A percentile compares a stretch with the other conserved stretches of the same genome.
These are phyloP conservation scores for Quercus phellos DNA, from an alignment of 331 rosid genomes.

Conservation along the genomic window DNA sequence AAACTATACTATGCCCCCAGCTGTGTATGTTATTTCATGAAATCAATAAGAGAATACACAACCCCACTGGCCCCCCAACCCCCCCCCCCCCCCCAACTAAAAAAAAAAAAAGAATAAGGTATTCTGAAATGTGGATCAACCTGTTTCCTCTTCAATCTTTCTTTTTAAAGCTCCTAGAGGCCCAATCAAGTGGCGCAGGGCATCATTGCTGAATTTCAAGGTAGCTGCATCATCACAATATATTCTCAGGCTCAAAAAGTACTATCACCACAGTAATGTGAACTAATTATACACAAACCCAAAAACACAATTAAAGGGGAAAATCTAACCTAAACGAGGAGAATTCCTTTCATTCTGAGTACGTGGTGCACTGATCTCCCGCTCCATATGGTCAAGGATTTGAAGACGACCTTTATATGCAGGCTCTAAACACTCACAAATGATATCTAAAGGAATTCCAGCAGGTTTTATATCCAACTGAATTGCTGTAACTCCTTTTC, in stretches of 20 bases:
- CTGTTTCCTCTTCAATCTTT: constrained; percentile 87
- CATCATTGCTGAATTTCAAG: constrained; percentile 75
- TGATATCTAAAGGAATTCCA: constrained; percentile 87
- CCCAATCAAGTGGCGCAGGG: constrained; percentile 79
- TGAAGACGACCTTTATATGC: constrained; percentile 83
- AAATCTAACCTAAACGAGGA: constrained; percentile 66
- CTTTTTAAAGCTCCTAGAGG: constrained; percentile 79
- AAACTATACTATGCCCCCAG: neutral
- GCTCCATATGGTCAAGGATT: constrained; percentile 85
- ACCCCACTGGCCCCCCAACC: too few relatives aligned
- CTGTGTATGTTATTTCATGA: neutral
- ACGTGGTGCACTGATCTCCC: constrained; percentile 64
- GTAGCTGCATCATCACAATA: constrained; percentile 55
- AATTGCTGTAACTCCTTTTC: constrained; percentile 79
- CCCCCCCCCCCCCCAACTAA: too few relatives aligned
- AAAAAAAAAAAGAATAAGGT: neutral
- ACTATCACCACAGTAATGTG: constrained; percentile 12
- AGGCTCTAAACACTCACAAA: constrained; percentile 80
- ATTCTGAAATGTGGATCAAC: constrained; percentile 31
- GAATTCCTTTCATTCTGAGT: constrained; percentile 45
- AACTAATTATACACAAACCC: neutral
- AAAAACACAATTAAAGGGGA: neutral
- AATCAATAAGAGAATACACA: neutral
- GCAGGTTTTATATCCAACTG: constrained; percentile 97
- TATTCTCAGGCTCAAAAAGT: constrained; percentile 15